Evolutionary conservation across 768 basidiomycete genomes (phyloP), one percentile per base, ranked within the genome.

Genomic region (Baorangia bicolor): DNA sequence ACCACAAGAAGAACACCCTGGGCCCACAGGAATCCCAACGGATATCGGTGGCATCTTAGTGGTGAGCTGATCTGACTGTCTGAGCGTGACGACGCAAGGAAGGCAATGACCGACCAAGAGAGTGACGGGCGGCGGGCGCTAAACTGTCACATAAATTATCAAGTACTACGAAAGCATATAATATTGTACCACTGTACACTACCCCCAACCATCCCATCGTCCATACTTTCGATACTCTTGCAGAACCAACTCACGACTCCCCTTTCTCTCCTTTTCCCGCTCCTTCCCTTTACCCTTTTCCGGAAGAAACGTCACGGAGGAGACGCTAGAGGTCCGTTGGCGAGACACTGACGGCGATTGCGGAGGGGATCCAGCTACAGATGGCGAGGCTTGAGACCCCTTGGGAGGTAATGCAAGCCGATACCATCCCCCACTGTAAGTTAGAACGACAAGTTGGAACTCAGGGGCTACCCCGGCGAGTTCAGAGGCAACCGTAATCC

Each of bases 401-500:
- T 64, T 57, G 31, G 69, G 56, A 41, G 82, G 90, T 16, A 94
- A 71, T 18, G 87, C 80, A 12, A 95, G 77, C 9, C 92, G 82
- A 73, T 93, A 96, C 94, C 94, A 96, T 1, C 92, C 90, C n/a
- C 94, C 93, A 1, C 85, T 82, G 64, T 86, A 94, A 0, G 94
- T 96, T 58, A 96, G 71, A 5, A 90, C 92, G 55, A 96, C 75
- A 20, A 97, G 81, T 64, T 94, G 91, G 64, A 87, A 81, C 60
- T 93, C 86, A 12, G 65, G 53, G 1, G 56, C 53, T n/a, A 63
- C 55, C 38, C 68, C 68, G 38, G 73, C 72, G n/a, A 43, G 43
- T 38, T 78, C 76, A 8, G 74, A 59, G 4, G 79, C 18, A 13
- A 75, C 81, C 60, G 81, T 74, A 25, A 93, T 86, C 92, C 92